Base-by-base conservation (phyloP, 495 filamentous ascomycete species). In the Annulohypoxylon stygium region DNA sequence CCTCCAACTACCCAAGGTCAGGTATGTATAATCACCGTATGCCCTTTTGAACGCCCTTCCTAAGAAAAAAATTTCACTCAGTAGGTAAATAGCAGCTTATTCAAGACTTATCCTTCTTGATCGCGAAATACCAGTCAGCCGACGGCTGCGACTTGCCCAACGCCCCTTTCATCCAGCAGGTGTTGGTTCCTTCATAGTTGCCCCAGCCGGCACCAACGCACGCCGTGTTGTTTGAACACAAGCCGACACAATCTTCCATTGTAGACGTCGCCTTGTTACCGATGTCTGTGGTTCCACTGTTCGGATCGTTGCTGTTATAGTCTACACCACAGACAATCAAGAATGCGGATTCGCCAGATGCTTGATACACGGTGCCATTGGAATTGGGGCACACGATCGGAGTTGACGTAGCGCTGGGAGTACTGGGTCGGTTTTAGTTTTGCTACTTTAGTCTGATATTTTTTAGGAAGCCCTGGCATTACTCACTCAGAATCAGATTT, bases 111-210 rank as follows among this genome's bases (percentile, higher is more conserved):
- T 54, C 4, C 50, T 75, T 57, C 43, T 33, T 67, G 9, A 75
- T 68, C 5, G 41, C 72, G 54, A 80, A 86, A 83, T 86, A 62
- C 87, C 84, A 65, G 70, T 58, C 12, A 67, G 76, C 63, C 83
- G 86, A 71, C 82, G 71, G 10, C 76, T 83, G 72, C 80, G 83
- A 67, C 83, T 77, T 2, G 79, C 90, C 58, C 81, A 89, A 62
- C 81, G 79, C 65, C 79, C 84, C 82, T 86, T 91, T 81, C 83
- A 89, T 20, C 82, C 79, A 86, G 77, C 80, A 83, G 62, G 78
- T 74, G 59, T 80, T 77, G 37, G 70, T 61, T 3, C 74, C 78
- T 0, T 73, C 0, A 16, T 74, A 75, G 14, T 53, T 61, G 1
- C 81, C 81, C 80, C 80, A 83, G 10, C 81, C 79, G 0, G 78